Evolutionary conservation across 345 rosid species (phyloP).

Genomic region (Hibiscus mutabilis): DNA sequence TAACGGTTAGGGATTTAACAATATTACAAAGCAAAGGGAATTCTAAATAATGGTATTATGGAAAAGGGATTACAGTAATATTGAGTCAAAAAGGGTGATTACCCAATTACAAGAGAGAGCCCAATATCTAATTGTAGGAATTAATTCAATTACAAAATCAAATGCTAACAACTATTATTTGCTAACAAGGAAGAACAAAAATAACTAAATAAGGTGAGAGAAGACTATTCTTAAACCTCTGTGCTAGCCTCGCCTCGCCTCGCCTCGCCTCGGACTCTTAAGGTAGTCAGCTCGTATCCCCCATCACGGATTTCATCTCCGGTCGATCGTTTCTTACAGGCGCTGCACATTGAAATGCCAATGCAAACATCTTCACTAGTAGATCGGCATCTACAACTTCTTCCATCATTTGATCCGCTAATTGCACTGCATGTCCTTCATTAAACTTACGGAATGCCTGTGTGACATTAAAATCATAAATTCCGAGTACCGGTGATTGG

Average conservation of each 20-base stretch:
- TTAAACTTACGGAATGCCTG: conserved; percentile 74
- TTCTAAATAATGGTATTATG: too few species aligned
- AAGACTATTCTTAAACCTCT: not conserved
- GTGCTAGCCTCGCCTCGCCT: conserved; percentile 22
- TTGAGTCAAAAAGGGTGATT: too few species aligned
- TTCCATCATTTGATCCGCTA: conserved; percentile 62
- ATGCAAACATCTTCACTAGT: conserved; percentile 52
- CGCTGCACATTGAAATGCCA: conserved; percentile 90
- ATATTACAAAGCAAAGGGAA: too few species aligned
- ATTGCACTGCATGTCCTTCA: conserved; percentile 43
- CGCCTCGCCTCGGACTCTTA: conserved; percentile 26
- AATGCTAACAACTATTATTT: too few species aligned
- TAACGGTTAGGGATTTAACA: too few species aligned
- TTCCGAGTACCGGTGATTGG: not conserved
- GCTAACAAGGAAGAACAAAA: too few species aligned
- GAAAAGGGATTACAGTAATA: too few species aligned
- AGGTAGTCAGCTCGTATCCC: conserved; percentile 70
- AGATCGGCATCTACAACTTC: conserved; percentile 41
- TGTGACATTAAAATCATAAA: conserved; percentile 8
- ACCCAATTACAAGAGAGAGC: too few species aligned
- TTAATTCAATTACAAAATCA: too few species aligned
- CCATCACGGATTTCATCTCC: conserved; percentile 82
- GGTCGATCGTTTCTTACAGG: conserved; percentile 70
- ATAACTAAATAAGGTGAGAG: not conserved
- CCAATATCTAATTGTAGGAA: too few species aligned